phyloP scores from a whole-genome alignment of 2,329 filamentous ascomycete species.

The Penicillium glabrum region DNA sequence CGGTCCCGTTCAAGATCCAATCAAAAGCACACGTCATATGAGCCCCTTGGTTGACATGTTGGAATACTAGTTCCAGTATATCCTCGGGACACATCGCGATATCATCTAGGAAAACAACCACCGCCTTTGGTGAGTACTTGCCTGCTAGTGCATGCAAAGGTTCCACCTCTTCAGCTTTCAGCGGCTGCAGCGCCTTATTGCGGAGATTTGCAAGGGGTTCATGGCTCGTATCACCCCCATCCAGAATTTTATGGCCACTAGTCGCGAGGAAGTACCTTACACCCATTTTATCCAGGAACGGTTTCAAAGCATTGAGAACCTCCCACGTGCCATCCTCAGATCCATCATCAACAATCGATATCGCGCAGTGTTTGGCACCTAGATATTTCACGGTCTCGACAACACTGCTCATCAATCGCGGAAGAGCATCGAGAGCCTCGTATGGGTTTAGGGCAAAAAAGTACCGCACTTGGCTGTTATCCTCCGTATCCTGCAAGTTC shows the following conservation, averaged over 20 bases:
- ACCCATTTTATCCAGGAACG: conserved; percentile 37
- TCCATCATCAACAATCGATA: conserved; percentile 59
- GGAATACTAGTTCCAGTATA: conserved; percentile 57
- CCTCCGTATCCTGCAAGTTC: not conserved
- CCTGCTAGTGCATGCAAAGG: conserved; percentile 35
- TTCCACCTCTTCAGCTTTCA: conserved; percentile 1
- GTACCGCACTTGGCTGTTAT: conserved; percentile 29
- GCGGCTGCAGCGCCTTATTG: conserved; percentile 6
- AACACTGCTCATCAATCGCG: conserved; percentile 54
- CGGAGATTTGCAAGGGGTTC: conserved; percentile 2
- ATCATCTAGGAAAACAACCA: conserved; percentile 57
- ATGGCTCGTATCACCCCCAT: not conserved
- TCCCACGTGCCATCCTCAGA: conserved; percentile 57
- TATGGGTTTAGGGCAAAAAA: conserved; percentile 57
- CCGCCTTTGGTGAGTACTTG: conserved; percentile 37
- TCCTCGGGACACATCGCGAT: conserved; percentile 56
- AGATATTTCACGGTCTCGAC: conserved; percentile 53
- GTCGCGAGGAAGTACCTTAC: conserved; percentile 23
- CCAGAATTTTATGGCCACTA: conserved; percentile 27
- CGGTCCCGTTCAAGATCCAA: conserved; percentile 52
- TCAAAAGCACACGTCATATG: conserved; percentile 62
- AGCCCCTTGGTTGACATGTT: conserved; percentile 48
- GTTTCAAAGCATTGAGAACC: conserved; percentile 46
- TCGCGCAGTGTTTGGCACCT: conserved; percentile 50
- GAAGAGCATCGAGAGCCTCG: conserved; percentile 47